Evolutionary conservation across 2,329 filamentous ascomycete species (phyloP).

Genomic region (Colletotrichum sp.): DNA sequence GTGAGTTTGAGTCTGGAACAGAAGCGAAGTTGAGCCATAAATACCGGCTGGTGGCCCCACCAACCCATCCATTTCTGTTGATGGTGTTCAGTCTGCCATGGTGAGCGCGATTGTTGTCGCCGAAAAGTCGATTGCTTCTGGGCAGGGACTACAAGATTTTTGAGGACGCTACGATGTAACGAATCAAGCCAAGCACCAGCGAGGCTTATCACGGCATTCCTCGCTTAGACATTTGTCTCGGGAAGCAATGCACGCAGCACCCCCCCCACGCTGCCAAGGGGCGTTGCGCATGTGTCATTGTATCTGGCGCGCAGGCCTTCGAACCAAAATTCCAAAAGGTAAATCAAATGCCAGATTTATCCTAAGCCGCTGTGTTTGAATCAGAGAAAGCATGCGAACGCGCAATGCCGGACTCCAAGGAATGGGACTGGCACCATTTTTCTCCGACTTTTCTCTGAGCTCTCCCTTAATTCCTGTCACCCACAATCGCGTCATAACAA

Average conservation of each 20-base stretch:
- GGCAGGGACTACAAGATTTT: background rate
- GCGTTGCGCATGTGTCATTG: background rate
- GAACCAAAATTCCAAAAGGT: background rate
- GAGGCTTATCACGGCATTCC: background rate
- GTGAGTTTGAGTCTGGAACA: fast-evolving
- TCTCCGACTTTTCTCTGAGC: background rate
- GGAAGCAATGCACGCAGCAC: background rate
- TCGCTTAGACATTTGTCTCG: background rate
- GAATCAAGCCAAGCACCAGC: background rate
- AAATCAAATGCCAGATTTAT: background rate
- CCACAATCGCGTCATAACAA: background rate
- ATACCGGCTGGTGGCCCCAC: background rate
- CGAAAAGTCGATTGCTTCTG: background rate
- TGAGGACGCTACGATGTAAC: background rate
- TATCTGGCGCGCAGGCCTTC: background rate
- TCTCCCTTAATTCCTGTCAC: background rate
- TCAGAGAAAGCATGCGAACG: background rate
- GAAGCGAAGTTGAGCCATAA: background rate
- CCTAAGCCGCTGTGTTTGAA: background rate
- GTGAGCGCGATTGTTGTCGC: background rate
- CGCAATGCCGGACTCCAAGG: background rate
- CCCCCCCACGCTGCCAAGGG: background rate
- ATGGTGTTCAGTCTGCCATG: background rate
- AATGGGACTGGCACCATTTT: background rate
- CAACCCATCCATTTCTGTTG: fast-evolving